phyloP scores from a whole-genome alignment of 306 rosid genomes.

The Alnus rubra region DNA sequence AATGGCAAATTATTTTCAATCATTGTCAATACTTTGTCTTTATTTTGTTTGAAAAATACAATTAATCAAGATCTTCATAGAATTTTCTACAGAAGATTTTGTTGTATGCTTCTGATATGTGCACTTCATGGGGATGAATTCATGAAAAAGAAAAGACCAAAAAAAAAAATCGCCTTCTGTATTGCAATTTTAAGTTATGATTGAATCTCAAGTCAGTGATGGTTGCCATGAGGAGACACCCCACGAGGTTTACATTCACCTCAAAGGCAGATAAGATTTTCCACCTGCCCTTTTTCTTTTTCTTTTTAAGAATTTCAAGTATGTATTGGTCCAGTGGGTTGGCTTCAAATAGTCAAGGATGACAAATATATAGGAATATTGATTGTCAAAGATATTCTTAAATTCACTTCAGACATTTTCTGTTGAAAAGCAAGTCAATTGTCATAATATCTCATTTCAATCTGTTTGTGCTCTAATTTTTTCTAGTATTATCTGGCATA shows the following conservation, averaged over 20 bases:
- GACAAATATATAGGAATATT: neutral
- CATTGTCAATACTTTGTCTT: neutral
- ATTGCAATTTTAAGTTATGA: neutral
- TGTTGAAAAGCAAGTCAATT: neutral
- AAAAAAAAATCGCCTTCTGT: neutral
- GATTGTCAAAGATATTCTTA: neutral
- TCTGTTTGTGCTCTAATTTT: neutral
- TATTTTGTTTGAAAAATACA: neutral
- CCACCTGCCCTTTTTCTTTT: neutral
- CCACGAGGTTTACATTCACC: neutral
- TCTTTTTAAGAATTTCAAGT: neutral
- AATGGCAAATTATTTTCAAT: neutral
- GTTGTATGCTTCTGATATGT: neutral
- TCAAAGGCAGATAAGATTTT: neutral
- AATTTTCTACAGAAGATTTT: neutral
- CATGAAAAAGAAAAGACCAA: neutral
- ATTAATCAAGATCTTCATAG: neutral
- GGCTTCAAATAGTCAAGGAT: neutral
- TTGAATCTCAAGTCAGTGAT: neutral
- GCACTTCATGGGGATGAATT: neutral
- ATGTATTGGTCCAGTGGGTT: neutral
- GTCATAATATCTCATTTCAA: neutral
- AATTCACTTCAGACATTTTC: slow-evolving; percentile 1
- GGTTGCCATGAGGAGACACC: neutral
- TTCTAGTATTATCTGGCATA: neutral